Base-by-base conservation (phyloP, 768 basidiomycete genomes). In the Boletus subparvulus region DNA sequence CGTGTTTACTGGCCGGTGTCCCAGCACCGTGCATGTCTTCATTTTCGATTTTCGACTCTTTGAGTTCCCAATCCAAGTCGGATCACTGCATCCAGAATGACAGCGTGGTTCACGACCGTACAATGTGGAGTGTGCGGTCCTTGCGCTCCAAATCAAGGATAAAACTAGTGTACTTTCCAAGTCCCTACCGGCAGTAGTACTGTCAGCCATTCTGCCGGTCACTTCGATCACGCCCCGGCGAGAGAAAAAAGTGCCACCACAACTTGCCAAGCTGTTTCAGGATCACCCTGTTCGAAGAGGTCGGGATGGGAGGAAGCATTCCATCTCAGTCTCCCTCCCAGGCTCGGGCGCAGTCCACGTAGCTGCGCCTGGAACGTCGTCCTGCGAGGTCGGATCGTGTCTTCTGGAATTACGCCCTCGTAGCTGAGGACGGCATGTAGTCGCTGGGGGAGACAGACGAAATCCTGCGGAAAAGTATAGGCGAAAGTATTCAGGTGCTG, bases 371-470 rank as follows among this genome's bases (percentile, higher is more conserved):
- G 12, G 6, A 65, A 53, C 3, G 0, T 1, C n/a, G 0, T 7
- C 16, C 0, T 37, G 19, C 46, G 61, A 1, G 0, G 0, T 12
- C 1, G 0, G 1, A 47, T 45, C 8, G 28, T 52, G 1, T 11
- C 13, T 6, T 40, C 5, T 0, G 1, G 0, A 11, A 52, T 9
- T 0, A 1, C 0, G 6, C 19, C 50, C 12, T 54, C 45, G 6
- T 47, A 41, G 30, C 50, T 61, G 54, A 64, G 44, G 39, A 67
- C n/a, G 13, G 33, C 57, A 40, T 6, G 54, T 16, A 66, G 9
- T 53, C 50, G 42, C 17, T 13, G 1, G 1, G 61, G 55, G 16
- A 30, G 8, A 39, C 40, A 6, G 13, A 3, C 7, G 26, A 63
- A 54, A 6, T n/a, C 13, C 17, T 3, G 3, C 26, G 65, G 56